Base-by-base conservation (phyloP, 352 stramenopile genomes). In the Phytophthora vignae region DNA sequence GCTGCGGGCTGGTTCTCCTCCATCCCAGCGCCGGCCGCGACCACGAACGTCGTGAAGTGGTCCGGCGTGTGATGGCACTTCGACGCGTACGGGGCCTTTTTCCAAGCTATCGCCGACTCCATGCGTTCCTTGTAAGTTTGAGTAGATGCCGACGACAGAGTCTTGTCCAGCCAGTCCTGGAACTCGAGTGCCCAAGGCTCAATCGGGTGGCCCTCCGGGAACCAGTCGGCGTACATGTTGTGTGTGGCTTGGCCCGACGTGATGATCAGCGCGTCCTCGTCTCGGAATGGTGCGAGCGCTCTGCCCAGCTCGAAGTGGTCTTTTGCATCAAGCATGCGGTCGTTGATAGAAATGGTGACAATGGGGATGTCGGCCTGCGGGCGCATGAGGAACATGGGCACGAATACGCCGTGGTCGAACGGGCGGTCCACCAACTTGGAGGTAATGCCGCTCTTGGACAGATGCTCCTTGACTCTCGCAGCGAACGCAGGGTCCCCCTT, bases 201-300 rank as follows among this genome's bases (percentile, higher is more conserved):
- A 22, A 55, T 53, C 6, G 36, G 61, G 4, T 29, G 33, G 2
- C 9, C 38, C 4, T 33, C 38, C 8, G 52, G 52, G 25, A 29
- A 19, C 33, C 55, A 52, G 33, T 52, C 38, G 1, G 72, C 72
- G n/a, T 57, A 53, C 25, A 79, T 44, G 63, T 79, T 79, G 62
- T 79, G 67, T 19, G 72, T 79, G 17, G 72, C 70, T 55, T 81
- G 70, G 0, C 86, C 88, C 8, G 84, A 93, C 56, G 81, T 84
- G 21, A 95, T 62, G 52, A 94, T 90, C 29, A 93, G 68, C 11
- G 90, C 85, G 52, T 88, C 76, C 12, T 94, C 79, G 19, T 82
- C 59, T 7, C 87, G 82, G 4, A 93, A 58, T 10, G 76, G 62
- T 6, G 52, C 52, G 25, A 58, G 22, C 5, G 25, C 52, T 15